A percentile compares a stretch with the other conserved stretches of the same genome.
Evolutionary conservation across 306 rosid genomes (phyloP).

Genomic region (Hippophae gyantsensis): DNA sequence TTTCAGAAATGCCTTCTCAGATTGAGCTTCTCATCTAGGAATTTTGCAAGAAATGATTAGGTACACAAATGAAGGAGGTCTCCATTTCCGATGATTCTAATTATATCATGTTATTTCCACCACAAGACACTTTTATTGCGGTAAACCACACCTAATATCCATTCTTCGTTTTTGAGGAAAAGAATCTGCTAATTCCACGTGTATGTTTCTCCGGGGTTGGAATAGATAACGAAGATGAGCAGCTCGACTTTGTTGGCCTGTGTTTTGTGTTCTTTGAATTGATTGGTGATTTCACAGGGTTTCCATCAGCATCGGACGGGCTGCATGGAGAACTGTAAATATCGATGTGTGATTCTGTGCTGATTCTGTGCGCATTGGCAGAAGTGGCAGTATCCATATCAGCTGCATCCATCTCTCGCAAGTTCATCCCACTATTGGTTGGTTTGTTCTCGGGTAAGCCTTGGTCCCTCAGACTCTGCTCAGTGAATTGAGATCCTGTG

Average conservation of each 20-base stretch:
- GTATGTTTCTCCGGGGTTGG: conserved; percentile 85
- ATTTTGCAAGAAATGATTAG: too few relatives aligned
- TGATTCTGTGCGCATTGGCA: conserved; percentile 27
- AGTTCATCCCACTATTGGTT: conserved; percentile 34
- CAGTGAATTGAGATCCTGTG: conserved; percentile 38
- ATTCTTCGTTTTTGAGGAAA: conserved; percentile 71
- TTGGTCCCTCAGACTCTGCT: conserved; percentile 43
- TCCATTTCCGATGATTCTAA: conserved; percentile 20
- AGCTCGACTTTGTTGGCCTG: conserved; percentile 64
- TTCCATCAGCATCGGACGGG: conserved; percentile 55
- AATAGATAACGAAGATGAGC: conserved; percentile 49
- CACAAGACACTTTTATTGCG: conserved; percentile 13
- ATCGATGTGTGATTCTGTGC: conserved; percentile 55
- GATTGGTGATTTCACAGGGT: conserved; percentile 47
- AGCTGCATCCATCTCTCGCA: conserved; percentile 36
- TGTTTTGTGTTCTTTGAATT: conserved; percentile 41
- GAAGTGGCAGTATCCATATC: conserved; percentile 42
- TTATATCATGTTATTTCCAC: conserved; percentile 21
- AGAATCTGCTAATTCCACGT: conserved; percentile 88
- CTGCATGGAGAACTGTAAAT: conserved; percentile 36
- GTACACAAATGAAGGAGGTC: neutral
- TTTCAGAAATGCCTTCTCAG: too few relatives aligned
- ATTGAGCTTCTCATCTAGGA: too few relatives aligned
- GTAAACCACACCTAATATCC: conserved; percentile 44
- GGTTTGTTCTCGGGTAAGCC: conserved; percentile 41